Base-by-base conservation (phyloP, 169 alveolate genomes). In the Prorocentrum cordatum region DNA sequence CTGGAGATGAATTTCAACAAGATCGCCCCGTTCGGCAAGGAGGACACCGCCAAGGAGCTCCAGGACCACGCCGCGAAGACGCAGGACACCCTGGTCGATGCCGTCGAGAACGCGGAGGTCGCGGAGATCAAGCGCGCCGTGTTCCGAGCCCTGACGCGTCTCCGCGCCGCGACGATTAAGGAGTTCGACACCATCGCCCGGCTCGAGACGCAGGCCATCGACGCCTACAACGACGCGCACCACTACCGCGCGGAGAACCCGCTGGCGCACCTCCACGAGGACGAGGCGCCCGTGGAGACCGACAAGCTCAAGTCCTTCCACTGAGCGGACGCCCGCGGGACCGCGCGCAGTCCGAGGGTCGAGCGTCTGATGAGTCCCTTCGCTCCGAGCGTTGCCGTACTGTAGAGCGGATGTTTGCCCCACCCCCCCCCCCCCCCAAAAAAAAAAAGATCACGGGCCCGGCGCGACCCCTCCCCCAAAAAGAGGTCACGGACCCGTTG, bases 41-140 rank as follows among this genome's bases (percentile, higher is more conserved):
- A 59, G 35, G 68, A 59, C 68, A 59, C 68, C 18, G 68, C 68
- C 16, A 16, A 59, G 68, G 68, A 59, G n/a, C 68, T 59, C 36
- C 68, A 59, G 35, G 35, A 27, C 36, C 68, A 59, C 35, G 68
- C 68, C 18, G 3, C 16, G 29, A 26, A n/a, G 36, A n/a, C 68
- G 31, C 68, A 59, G 68, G 68, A 59, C n/a, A 24, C 33, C 2
- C 68, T 59, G 68, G 68, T 59, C 12, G 68, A 59, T 27, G 68
- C 68, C 7, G 35, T 59, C 35, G 68, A 59, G 68, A 59, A 59
- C 68, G 68, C 68, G 2, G 68, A 59, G 68, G 68, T 59, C 3
- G 68, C 68, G 2, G 68, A 59, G 33, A 59, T 59, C 68, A 59
- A 59, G 68, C 31, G 68, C 29, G 68, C 68, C 68, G 68, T 59